Conservation (phyloP, 2,329 filamentous ascomycete species). For the Periconia sp. region DNA sequence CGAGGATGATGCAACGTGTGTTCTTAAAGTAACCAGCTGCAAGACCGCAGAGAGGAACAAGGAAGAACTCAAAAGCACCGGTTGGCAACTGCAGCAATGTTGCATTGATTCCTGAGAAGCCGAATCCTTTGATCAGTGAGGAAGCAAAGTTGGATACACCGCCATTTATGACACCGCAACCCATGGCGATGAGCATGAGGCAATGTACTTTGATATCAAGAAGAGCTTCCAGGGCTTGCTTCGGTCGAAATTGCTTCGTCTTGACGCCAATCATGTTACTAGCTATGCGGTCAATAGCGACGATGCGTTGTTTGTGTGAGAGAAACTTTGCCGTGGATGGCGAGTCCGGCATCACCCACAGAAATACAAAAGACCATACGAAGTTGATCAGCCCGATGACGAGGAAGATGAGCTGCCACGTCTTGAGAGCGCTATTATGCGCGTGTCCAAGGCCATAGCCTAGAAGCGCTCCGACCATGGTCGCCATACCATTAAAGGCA, state of each 20-base stretch:
- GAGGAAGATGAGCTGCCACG: conserved; percentile 47
- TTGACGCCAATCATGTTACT: conserved; percentile 52
- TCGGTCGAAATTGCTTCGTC: conserved; percentile 43
- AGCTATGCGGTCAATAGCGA: conserved; percentile 49
- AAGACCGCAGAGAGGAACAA: conserved; percentile 43
- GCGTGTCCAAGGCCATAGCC: conserved; percentile 45
- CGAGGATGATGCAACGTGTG: conserved; percentile 37
- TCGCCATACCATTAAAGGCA: conserved; percentile 47
- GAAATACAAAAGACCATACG: conserved; percentile 42
- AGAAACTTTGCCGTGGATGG: conserved; percentile 46
- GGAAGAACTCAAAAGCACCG: conserved; percentile 52
- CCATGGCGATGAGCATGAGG: conserved; percentile 49
- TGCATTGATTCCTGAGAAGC: conserved; percentile 48
- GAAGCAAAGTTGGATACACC: conserved; percentile 59
- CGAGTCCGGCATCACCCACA: conserved; percentile 46
- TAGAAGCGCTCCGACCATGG: conserved; percentile 45
- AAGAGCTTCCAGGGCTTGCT: conserved; percentile 49
- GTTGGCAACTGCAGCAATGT: conserved; percentile 52
- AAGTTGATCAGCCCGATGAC: conserved; percentile 46
- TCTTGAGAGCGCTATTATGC: conserved; percentile 27
- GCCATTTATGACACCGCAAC: conserved; percentile 57
- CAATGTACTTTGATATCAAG: conserved; percentile 50
- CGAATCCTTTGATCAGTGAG: conserved; percentile 53
- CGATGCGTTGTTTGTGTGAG: conserved; percentile 46
- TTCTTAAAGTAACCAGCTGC: conserved; percentile 40